Percentiles rank a stretch among this genome's conserved stretches.
Conservation (phyloP, 306 rosid species). For the Cicer bijugum region DNA sequence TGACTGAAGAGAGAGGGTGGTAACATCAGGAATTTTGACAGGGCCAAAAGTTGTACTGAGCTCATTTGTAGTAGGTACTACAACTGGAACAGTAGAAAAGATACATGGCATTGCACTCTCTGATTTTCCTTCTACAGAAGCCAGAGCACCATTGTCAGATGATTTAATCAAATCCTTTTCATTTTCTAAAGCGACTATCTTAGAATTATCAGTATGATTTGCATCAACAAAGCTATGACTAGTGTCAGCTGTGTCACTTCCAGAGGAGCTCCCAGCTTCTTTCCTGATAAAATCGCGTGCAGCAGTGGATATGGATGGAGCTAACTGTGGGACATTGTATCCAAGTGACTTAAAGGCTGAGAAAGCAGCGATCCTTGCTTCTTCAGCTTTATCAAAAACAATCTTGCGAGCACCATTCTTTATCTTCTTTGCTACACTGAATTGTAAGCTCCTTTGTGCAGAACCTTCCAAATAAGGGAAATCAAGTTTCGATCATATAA, state of each 20-base stretch:
- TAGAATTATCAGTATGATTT: constrained; percentile 47
- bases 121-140: constrained; percentile 53
- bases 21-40: constrained; percentile 45
- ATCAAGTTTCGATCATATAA: constrained; percentile 44
- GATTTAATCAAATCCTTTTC: constrained; percentile 47
- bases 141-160: constrained; percentile 43
- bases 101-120: constrained; percentile 40
- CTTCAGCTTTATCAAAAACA: constrained; percentile 95
- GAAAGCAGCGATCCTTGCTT: constrained; percentile 91
- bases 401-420: constrained; percentile 95
- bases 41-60: constrained; percentile 43
- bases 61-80: constrained; percentile 45
- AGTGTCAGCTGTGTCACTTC: constrained; percentile 58
- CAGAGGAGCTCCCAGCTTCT: constrained; percentile 60
- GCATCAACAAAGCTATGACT: constrained; percentile 52
- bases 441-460: constrained; percentile 73
- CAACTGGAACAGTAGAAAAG: constrained; percentile 52
- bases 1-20: constrained; percentile 40
- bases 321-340: constrained; percentile 71
- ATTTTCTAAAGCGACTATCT: constrained; percentile 46
- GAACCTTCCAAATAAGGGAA: constrained; percentile 58
- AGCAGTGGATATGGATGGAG: constrained; percentile 51
- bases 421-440: constrained; percentile 90
- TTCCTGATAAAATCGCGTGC: constrained; percentile 53
- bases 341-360: constrained; percentile 91